Evolutionary conservation across 345 rosid species (phyloP).

Genomic region (Firmiana major): DNA sequence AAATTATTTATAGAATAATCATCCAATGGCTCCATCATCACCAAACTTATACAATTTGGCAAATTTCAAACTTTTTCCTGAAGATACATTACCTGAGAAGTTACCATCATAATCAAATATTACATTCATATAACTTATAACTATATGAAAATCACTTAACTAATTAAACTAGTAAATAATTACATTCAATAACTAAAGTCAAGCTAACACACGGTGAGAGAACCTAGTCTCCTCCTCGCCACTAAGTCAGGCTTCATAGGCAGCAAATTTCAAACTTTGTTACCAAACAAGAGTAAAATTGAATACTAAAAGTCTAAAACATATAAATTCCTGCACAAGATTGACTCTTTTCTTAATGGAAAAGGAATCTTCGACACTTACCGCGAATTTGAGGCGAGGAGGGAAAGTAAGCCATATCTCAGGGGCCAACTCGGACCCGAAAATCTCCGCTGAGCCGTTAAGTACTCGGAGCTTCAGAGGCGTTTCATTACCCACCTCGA

Average conservation of each 20-base stretch:
- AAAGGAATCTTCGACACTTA: conserved; percentile 21
- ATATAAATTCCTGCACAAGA: background rate
- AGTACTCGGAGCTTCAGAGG: conserved; percentile 73
- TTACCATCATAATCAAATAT: too few species aligned
- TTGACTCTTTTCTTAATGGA: background rate
- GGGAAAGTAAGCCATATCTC: conserved; percentile 84
- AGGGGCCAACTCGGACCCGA: conserved; percentile 83
- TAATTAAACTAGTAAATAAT: too few species aligned
- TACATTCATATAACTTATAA: too few species aligned
- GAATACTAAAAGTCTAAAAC: background rate
- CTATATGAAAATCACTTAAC: too few species aligned
- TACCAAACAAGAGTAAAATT: background rate
- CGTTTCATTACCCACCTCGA: conserved; percentile 72
- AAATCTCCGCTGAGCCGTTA: conserved; percentile 85
- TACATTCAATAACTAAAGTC: too few species aligned
- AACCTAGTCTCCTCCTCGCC: too few species aligned
- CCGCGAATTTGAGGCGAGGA: conserved; percentile 83
- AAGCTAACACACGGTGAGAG: too few species aligned
- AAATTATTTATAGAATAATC: too few species aligned
- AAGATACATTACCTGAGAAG: too few species aligned
- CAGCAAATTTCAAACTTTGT: background rate
- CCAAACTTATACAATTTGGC: background rate
- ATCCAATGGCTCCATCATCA: background rate
- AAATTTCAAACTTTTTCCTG: too few species aligned
- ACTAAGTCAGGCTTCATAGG: too few species aligned